Evolutionary conservation across 2,329 filamentous ascomycete species (phyloP).

Genomic region (Cladosporium sp.): DNA sequence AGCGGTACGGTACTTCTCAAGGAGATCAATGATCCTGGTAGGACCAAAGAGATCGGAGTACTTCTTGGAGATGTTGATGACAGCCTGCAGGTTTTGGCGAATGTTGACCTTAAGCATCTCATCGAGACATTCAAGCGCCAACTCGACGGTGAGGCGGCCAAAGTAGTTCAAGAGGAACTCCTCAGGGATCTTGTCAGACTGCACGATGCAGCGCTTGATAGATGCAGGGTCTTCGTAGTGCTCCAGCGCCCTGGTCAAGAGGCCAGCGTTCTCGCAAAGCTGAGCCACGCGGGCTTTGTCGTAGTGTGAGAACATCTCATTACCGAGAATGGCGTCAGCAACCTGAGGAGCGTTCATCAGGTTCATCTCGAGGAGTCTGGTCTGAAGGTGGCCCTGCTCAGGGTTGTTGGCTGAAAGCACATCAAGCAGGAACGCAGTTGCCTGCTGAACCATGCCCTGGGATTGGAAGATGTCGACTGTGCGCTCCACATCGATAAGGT

Average conservation of each 20-base stretch:
- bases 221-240: constrained; percentile 87
- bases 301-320: constrained; percentile 98
- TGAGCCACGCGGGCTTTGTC: constrained; percentile 85
- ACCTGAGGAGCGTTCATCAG: constrained; percentile 94
- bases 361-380: constrained; percentile 96
- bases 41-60: constrained; percentile 92
- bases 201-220: constrained; percentile 85
- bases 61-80: constrained; percentile 94
- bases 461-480: constrained; percentile 98
- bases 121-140: constrained; percentile 88
- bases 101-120: constrained; percentile 97
- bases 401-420: constrained; percentile 91
- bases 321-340: constrained; percentile 93
- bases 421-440: constrained; percentile 95
- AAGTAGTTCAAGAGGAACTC: constrained; percentile 95
- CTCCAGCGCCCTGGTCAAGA: constrained; percentile 70
- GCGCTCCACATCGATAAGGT: constrained; percentile 85
- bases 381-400: constrained; percentile 90
- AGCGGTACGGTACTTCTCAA: constrained; percentile 96
- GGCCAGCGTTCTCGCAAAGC: constrained; percentile 88
- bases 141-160: constrained; percentile 88
- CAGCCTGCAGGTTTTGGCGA: constrained; percentile 89
- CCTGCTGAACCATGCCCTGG: constrained; percentile 95
- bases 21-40: constrained; percentile 81
- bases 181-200: constrained; percentile 79